These are phyloP conservation scores for Colletotrichum tropicicola DNA, from an alignment of 2,329 filamentous ascomycete species.

Conservation along the genomic window DNA sequence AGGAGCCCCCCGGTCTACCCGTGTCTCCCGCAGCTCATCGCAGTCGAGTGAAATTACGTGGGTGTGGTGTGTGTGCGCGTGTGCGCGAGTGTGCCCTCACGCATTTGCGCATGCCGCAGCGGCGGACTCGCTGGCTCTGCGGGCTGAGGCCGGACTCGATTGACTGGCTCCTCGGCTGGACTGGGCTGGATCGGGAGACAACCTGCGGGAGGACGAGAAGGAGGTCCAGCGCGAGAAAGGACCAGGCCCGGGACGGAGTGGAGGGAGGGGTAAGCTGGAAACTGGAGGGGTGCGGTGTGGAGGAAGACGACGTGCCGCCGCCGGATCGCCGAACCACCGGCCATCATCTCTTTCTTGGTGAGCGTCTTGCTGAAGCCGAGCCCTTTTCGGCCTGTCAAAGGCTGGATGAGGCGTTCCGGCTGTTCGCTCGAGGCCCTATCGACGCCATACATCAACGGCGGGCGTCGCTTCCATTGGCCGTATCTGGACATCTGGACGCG, in stretches of 20 bases:
- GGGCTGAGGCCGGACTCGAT: not conserved
- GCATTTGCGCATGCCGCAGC: slow-evolving; percentile 19
- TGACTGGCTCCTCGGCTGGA: slow-evolving; percentile 25
- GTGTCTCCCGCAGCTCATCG: slow-evolving; percentile 10
- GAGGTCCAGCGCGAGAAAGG: not conserved
- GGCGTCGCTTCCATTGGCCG: not conserved
- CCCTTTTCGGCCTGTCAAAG: not conserved
- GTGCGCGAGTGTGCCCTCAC: not conserved
- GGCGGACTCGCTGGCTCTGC: not conserved
- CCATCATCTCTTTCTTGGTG: too few species aligned
- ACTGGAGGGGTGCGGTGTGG: slow-evolving; percentile 7
- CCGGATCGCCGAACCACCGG: too few species aligned
- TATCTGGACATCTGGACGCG: not conserved
- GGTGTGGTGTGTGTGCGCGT: not conserved
- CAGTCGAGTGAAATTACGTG: not conserved
- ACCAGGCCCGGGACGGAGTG: not conserved
- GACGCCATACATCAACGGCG: not conserved
- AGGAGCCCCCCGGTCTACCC: slow-evolving; percentile 18
- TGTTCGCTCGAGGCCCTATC: not conserved
- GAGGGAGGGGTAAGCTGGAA: slow-evolving; percentile 11
- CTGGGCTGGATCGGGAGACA: slow-evolving; percentile 16
- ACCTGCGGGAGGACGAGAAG: not conserved
- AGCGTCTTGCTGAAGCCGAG: not conserved
- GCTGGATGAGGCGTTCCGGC: too few species aligned
- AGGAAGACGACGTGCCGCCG: too few species aligned